Base-by-base conservation (phyloP, 2,329 filamentous ascomycete genomes). In the Fusarium mexicanum region DNA sequence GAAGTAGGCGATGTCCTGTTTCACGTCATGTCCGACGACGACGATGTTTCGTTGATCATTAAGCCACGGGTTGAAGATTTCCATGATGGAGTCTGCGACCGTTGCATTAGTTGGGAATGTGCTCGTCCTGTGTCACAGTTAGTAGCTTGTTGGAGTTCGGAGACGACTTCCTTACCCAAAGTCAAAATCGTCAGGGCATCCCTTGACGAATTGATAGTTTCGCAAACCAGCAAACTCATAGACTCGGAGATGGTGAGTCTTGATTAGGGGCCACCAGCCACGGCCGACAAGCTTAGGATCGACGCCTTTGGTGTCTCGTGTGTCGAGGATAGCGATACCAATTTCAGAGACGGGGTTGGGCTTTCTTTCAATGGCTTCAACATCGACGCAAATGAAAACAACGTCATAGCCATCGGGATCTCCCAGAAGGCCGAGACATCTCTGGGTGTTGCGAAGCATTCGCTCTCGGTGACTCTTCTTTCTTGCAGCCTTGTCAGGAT, bases 271-370 rank as follows among this genome's bases (percentile, higher is more conserved):
- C 73, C 90, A 88, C 95, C 95, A 98, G 43, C 90, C 86, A 46
- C 84, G 76, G 7, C 91, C 94, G 33, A 85, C 82, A 6, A 84
- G 77, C 2, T 93, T 93, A 6, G 93, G 93, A 1, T 89, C 77
- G 2, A 91, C 70, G 13, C 81, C 83, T 3, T 82, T 76, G 29
- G 94, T 79, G 43, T 88, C 81, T 9, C 81, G 76, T 2, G 93
- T 95, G 80, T 98, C 95, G 1, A 98, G 86, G 6, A 92, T 91
- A 3, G 94, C 92, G 46, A 99, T 86, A 2, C 96, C 96, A 44
- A 99, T 87, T 81, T 99, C 96, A 0, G 95, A 97, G 67, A 98
- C 88, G 18, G 89, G 85, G 40, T 87, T 84, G 18, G 90, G 88
- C 50, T 89, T 85, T 29, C 84, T 83, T 81, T 99, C 96, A 66